Evolutionary conservation across 83 land plant genomes (phyloP), one percentile per base, ranked within the genome.

Genomic region (Picea abies): DNA sequence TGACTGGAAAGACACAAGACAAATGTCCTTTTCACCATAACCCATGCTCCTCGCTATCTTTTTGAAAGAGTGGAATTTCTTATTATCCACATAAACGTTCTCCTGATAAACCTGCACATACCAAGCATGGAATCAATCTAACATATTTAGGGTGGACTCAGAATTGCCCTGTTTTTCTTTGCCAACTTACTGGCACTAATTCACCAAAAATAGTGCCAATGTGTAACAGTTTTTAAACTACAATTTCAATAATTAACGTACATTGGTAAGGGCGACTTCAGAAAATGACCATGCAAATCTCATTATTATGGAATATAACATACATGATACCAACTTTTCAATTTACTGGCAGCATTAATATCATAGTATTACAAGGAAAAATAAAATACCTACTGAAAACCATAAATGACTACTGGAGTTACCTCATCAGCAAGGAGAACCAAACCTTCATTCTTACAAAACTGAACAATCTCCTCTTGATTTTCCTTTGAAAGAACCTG

Each of bases 401-500:
- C 60, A 15, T 14, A 58, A 58, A 58, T 58, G 60, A 58, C 14
- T 58, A 58, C 60, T 14, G 60, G 17, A 58, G 16, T 71, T 23
- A 95, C 98, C 95, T 95, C 98, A 87, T 95, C 98, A 69, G 98
- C 98, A 60, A 95, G 84, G 39, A 95, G 90, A 82, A 95, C 86
- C 78, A 95, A 84, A 29, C 90, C 85, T 82, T 93, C 94, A 4
- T 90, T 77, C 83, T 89, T 93, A 84, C 98, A 93, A 85, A 95
- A 93, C 60, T 93, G 88, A 44, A 95, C 93, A 83, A 95, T 85
- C 26, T 84, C 82, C 78, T 78, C 78, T 84, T 95, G 98, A 83
- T 95, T 95, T 60, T 90, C 89, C 85, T 96, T 94, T 80, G 92
- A 86, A 44, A 97, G 94, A 79, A 97, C 99, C 99, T 97, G 85